Conservation (phyloP, 2,329 filamentous ascomycete species). For the Lachnellula hyalina region DNA sequence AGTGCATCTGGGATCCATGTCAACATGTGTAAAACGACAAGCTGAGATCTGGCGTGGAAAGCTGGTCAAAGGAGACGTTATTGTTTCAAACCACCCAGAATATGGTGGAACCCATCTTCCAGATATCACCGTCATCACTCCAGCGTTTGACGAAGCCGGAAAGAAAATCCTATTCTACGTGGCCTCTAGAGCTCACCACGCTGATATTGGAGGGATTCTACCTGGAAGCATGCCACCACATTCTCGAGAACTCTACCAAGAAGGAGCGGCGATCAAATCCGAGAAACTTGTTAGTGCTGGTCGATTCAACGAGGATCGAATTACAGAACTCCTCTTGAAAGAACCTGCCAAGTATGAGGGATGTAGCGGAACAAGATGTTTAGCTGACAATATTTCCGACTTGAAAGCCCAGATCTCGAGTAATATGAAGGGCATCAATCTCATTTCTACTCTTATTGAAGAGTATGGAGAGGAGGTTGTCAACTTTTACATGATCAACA, state of each 20-base stretch:
- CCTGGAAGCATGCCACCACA: conserved; percentile 80
- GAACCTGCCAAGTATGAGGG: conserved; percentile 71
- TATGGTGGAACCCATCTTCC: conserved; percentile 80
- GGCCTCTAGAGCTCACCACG: conserved; percentile 59
- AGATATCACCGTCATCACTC: conserved; percentile 77
- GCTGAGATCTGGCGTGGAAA: conserved; percentile 76
- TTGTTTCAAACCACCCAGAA: conserved; percentile 80
- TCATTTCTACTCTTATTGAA: conserved; percentile 68
- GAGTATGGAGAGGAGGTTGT: conserved; percentile 76
- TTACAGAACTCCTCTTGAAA: conserved; percentile 64
- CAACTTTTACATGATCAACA: conserved; percentile 77
- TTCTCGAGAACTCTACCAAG: conserved; percentile 59
- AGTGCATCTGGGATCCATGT: conserved; percentile 78
- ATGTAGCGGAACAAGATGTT: conserved; percentile 71
- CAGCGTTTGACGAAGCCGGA: conserved; percentile 62
- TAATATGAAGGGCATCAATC: conserved; percentile 77
- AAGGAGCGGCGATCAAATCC: conserved; percentile 59
- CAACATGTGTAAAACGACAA: conserved; percentile 75
- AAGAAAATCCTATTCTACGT: conserved; percentile 36
- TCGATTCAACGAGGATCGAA: conserved; percentile 71
- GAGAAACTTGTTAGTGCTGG: conserved; percentile 72
- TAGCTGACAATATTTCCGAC: conserved; percentile 80
- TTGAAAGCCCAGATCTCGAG: conserved; percentile 82
- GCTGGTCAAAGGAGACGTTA: conserved; percentile 71
- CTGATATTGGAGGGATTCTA: conserved; percentile 78